These are phyloP conservation scores for Coprinopsis sp. DNA, from an alignment of 768 basidiomycete species.

Conservation along the genomic window DNA sequence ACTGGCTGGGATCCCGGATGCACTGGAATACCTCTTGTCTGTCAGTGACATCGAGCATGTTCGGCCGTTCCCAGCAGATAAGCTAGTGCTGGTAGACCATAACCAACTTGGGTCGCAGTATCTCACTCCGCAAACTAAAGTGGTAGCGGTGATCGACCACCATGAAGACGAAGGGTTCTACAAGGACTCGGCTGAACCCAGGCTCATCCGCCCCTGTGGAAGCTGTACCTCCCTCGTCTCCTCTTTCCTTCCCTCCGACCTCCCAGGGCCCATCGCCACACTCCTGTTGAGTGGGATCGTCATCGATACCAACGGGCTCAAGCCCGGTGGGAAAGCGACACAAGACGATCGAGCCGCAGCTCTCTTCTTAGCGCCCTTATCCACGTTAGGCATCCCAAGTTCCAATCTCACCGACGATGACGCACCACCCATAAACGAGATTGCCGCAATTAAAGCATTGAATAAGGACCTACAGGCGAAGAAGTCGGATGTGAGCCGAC, in stretches of 20 bases:
- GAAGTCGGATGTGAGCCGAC: constrained; percentile 66
- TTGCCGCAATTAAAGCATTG: constrained; percentile 45
- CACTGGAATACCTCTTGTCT: constrained; percentile 56
- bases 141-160: constrained; percentile 84
- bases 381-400: constrained; percentile 36
- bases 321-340: constrained; percentile 72
- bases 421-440: constrained; percentile 32
- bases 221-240: constrained; percentile 70
- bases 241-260: constrained; percentile 28
- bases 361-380: constrained; percentile 55
- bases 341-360: constrained; percentile 61
- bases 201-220: constrained; percentile 66
- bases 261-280: constrained; percentile 63
- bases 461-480: constrained; percentile 42
- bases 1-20: constrained; percentile 48
- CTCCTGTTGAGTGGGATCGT: constrained; percentile 79
- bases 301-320: constrained; percentile 83
- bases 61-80: constrained; percentile 45
- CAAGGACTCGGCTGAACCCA: constrained; percentile 54
- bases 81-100: constrained; percentile 87
- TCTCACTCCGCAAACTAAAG: constrained; percentile 36
- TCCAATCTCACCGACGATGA: background rate
- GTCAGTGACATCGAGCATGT: constrained; percentile 57
- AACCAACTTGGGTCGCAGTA: constrained; percentile 59
- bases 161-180: constrained; percentile 82